Evolutionary conservation across 1,284 basidiomycete genomes (phyloP), one percentile per base, ranked within the genome.

Genomic region (Anthracocystis setariae): DNA sequence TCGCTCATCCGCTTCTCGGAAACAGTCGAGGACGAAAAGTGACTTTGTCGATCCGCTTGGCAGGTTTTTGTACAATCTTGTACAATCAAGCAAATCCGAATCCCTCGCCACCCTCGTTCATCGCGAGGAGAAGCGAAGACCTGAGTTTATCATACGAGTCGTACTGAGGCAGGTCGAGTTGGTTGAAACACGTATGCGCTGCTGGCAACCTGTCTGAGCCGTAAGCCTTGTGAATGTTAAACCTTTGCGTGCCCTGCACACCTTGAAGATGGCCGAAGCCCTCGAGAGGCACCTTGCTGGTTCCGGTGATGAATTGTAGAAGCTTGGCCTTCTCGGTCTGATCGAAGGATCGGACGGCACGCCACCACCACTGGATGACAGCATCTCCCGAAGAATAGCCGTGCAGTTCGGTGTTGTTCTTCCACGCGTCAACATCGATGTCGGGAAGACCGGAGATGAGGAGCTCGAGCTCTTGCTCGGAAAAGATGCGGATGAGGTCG

Each of bases 351-450:
- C 98, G 94, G 48, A 98, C 88, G 2, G 95, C 94, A 73, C 96
- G 89, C 96, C 96, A 99, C 91, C 94, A 98, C 94, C 95, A 98
- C 32, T 93, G 90, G 63, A 98, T 92, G 78, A 95, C 93, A 3
- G 94, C 92, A 84, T 98, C 95, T 13, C 83, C 83, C n/a, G 82
- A 60, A 33, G 27, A 73, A 82, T 92, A 92, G 44, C 92, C 92
- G 73, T 91, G 92, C 85, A 93, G 91, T 82, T 94, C 93, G 1
- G 93, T 95, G 23, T 94, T 92, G 45, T 93, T 92, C 73, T 94
- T 90, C 91, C 95, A 96, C 84, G 97, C 95, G 82, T 98, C 95
- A 3, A 98, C 93, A 76, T 98, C 94, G 70, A 98, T 94, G 76
- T 96, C 94, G n/a, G 95, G 94, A 21, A 97, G 91, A 25, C 94